Evolutionary conservation across 106 monocot genomes (phyloP).

Genomic region (Dactylorhiza incarnata): DNA sequence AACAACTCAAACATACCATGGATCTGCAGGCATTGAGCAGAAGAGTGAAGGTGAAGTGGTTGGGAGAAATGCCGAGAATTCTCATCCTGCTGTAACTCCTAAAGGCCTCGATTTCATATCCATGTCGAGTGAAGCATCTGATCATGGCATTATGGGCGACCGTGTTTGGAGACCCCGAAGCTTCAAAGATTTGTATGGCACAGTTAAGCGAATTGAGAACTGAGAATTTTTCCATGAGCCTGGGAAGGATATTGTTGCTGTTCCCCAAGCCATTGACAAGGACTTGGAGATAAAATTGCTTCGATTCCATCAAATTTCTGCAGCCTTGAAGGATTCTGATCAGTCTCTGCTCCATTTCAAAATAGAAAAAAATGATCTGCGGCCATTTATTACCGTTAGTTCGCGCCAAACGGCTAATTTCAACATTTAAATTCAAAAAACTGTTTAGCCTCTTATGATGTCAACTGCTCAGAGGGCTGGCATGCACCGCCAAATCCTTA

Average conservation of each 20-base stretch:
- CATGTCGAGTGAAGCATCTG: constrained; percentile 13
- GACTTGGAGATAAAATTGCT: constrained; percentile 39
- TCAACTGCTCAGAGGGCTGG: not conserved
- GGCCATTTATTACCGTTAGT: not conserved
- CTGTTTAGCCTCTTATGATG: not conserved
- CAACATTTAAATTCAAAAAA: not conserved
- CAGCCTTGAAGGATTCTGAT: constrained; percentile 20
- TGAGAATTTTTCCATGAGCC: constrained; percentile 21
- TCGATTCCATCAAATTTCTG: constrained; percentile 16
- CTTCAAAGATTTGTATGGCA: constrained; percentile 14
- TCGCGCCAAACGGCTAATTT: not conserved
- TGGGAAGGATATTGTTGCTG: constrained; percentile 22
- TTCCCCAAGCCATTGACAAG: constrained; percentile 17
- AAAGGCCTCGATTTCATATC: constrained; percentile 9
- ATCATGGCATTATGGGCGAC: constrained; percentile 47
- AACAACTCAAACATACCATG: not conserved
- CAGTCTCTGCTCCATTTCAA: constrained; percentile 25
- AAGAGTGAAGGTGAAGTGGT: constrained; percentile 53
- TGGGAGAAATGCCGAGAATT: constrained; percentile 13
- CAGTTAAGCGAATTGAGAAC: constrained; percentile 17
- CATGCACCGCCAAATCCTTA: not conserved
- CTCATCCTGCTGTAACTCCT: constrained; percentile 10
- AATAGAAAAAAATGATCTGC: not conserved
- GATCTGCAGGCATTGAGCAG: constrained; percentile 29
- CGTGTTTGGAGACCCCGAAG: constrained; percentile 12